Evolutionary conservation across 2,329 filamentous ascomycete species (phyloP).

Genomic region (Cordyceps cateniannulata): DNA sequence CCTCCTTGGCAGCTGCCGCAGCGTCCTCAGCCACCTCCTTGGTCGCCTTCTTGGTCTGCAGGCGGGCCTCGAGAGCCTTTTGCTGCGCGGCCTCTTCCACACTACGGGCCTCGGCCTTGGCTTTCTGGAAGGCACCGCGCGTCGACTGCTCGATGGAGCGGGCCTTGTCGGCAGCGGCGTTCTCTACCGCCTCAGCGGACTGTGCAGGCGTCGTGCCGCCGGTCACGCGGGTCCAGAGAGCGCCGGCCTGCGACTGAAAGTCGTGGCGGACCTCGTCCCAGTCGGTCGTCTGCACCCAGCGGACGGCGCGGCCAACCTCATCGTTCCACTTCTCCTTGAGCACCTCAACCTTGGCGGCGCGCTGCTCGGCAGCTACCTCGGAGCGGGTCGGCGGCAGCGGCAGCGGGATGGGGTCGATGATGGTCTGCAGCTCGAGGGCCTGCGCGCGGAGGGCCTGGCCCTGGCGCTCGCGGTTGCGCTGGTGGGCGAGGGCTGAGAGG

Average conservation of each 20-base stretch:
- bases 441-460: slow-evolving; percentile 51
- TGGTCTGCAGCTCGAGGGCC: slow-evolving; percentile 44
- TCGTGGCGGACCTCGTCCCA: slow-evolving; percentile 57
- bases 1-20: slow-evolving; percentile 24
- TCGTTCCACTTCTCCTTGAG: slow-evolving; percentile 74
- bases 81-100: slow-evolving; percentile 22
- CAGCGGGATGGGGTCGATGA: slow-evolving; percentile 43
- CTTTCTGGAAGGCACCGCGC: slow-evolving; percentile 28
- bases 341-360: slow-evolving; percentile 54
- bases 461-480: slow-evolving; percentile 57
- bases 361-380: slow-evolving; percentile 44
- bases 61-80: slow-evolving; percentile 22
- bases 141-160: slow-evolving; percentile 27
- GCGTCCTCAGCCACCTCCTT: slow-evolving; percentile 17
- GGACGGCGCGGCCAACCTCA: slow-evolving; percentile 61
- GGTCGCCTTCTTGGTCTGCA: slow-evolving; percentile 19
- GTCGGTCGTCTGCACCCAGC: slow-evolving; percentile 59
- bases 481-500: slow-evolving; percentile 63
- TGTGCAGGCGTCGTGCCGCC: slow-evolving; percentile 22
- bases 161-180: slow-evolving; percentile 27
- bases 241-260: slow-evolving; percentile 42
- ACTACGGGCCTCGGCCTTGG: slow-evolving; percentile 23
- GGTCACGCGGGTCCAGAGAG: slow-evolving; percentile 37
- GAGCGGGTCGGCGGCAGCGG: slow-evolving; percentile 43
- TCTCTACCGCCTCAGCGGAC: slow-evolving; percentile 22